Percentiles rank a stretch among this genome's conserved stretches.
These are phyloP conservation scores for Elaeis guineensis DNA, from an alignment of 176 grass and related monocot genomes.

Conservation along the genomic window DNA sequence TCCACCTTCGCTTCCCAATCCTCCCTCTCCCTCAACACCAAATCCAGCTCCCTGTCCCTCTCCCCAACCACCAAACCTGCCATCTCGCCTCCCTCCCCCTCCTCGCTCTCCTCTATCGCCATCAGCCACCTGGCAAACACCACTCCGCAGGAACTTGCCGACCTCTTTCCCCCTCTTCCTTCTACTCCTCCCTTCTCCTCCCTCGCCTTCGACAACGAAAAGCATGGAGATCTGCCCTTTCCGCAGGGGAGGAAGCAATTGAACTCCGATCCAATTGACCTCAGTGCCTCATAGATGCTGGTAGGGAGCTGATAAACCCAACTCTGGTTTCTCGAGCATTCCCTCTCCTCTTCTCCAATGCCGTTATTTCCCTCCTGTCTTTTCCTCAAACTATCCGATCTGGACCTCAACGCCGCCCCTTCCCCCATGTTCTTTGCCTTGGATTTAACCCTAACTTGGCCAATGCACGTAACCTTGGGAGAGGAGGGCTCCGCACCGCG, in stretches of 20 bases:
- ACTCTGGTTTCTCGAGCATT: constrained; percentile 49
- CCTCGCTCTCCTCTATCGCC: constrained; percentile 31
- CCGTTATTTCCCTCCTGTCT: constrained; percentile 48
- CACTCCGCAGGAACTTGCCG: constrained; percentile 52
- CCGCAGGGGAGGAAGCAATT: constrained; percentile 55
- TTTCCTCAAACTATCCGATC: constrained; percentile 35
- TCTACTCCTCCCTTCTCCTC: constrained; percentile 24
- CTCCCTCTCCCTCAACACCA: constrained; percentile 42
- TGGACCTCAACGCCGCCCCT: constrained; percentile 33
- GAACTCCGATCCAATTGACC: constrained; percentile 63
- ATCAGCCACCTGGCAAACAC: constrained; percentile 73
- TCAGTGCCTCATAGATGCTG: constrained; percentile 87
- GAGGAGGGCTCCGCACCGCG: constrained; percentile 79
- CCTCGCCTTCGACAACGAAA: constrained; percentile 30
- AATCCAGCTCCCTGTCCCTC: constrained; percentile 37
- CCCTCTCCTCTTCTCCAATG: constrained; percentile 60
- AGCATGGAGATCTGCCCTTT: constrained; percentile 43
- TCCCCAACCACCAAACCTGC: constrained; percentile 37
- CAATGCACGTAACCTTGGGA: constrained; percentile 95
- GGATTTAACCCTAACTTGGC: constrained; percentile 81
- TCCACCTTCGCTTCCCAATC: constrained; percentile 8
- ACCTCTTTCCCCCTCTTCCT: constrained; percentile 11
- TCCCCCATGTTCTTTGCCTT: constrained; percentile 48
- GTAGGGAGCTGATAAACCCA: constrained; percentile 96
- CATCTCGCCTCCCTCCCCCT: constrained; percentile 27